Conservation (phyloP, 768 basidiomycete species). For the Naematelia encephala region DNA sequence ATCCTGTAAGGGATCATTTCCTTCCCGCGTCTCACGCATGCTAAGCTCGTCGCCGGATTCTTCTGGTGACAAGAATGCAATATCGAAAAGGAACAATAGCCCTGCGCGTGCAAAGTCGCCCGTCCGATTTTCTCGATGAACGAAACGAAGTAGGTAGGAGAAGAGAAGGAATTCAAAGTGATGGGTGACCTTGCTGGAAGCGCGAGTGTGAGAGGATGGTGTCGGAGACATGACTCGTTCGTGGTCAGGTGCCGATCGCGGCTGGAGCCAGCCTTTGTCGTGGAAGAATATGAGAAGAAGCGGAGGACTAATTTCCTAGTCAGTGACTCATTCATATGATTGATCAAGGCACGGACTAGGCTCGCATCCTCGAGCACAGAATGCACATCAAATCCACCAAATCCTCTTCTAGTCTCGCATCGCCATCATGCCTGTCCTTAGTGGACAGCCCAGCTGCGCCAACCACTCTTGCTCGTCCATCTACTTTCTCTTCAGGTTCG, state of each 20-base stretch:
- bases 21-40: slow-evolving; percentile 17
- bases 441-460: slow-evolving; percentile 63
- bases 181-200: slow-evolving; percentile 39
- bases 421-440: slow-evolving; percentile 9
- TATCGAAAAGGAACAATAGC: slow-evolving; percentile 88
- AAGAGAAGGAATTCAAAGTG: slow-evolving; percentile 96
- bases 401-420: slow-evolving; percentile 53
- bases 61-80: slow-evolving; percentile 58
- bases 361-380: slow-evolving; percentile 85
- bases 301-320: slow-evolving; percentile 49
- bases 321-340: slow-evolving; percentile 53
- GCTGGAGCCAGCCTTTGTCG: slow-evolving; percentile 67
- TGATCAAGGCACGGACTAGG: slow-evolving; percentile 46
- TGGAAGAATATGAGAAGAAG: slow-evolving; percentile 97
- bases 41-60: slow-evolving; percentile 26
- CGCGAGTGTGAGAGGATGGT: slow-evolving; percentile 58
- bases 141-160: slow-evolving; percentile 90
- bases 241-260: slow-evolving; percentile 17
- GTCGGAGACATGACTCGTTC: slow-evolving; percentile 57
- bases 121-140: slow-evolving; percentile 87
- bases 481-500: slow-evolving; percentile 80
- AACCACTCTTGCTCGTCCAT: slow-evolving; percentile 67
- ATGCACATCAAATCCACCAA: slow-evolving; percentile 87
- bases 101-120: slow-evolving; percentile 92
- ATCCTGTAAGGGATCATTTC: slow-evolving; percentile 69